Percentiles rank a stretch among this genome's conserved stretches.
Evolutionary conservation across 2,329 filamentous ascomycete species (phyloP).

Genomic region (Colletotrichum sp.): DNA sequence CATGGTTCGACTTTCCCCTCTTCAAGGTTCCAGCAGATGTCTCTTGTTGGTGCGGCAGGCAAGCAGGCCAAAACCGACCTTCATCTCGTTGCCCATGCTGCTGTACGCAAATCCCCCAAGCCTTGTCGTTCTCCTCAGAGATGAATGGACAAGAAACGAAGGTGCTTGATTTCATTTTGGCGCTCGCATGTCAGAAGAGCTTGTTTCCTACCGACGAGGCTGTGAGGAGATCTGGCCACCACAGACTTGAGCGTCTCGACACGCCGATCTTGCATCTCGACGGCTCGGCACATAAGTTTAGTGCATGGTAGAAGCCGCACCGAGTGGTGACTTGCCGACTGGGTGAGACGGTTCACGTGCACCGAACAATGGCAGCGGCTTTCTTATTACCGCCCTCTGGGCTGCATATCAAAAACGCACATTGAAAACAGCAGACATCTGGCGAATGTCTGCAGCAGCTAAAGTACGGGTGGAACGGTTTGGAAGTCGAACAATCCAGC

Average conservation of each 20-base stretch:
- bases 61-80: not conserved
- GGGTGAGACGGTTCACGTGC: not conserved
- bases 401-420: not conserved
- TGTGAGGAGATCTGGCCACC: not conserved
- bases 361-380: not conserved
- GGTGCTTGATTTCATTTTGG: not conserved
- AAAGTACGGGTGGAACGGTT: not conserved
- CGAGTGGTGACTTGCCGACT: not conserved
- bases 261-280: not conserved
- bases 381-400: not conserved
- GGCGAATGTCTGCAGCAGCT: not conserved
- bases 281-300: slow-evolving; percentile 1
- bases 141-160: not conserved
- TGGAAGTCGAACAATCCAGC: not conserved
- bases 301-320: not conserved
- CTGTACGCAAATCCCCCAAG: not conserved
- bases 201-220: not conserved
- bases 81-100: not conserved
- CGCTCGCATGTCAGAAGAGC: not conserved
- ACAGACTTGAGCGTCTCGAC: not conserved
- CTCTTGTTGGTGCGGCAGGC: not conserved
- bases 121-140: not conserved
- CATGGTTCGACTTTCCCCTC: slow-evolving; percentile 6
- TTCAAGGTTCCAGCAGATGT: not conserved
- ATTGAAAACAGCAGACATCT: not conserved